Conservation (phyloP, 768 basidiomycete species). For the Tulasnella sp. region DNA sequence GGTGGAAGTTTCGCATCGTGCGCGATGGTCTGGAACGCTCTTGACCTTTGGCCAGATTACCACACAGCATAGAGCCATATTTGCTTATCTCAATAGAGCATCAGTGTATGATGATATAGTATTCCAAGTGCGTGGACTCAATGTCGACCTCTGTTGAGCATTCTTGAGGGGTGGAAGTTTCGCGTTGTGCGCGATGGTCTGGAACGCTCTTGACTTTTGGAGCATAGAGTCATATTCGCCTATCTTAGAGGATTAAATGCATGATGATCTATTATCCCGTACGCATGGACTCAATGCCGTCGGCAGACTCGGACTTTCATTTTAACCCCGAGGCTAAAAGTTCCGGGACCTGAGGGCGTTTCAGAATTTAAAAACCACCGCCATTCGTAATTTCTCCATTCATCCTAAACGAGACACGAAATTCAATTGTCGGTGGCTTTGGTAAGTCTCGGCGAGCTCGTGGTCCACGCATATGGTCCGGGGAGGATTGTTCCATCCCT, state of each 20-base stretch:
- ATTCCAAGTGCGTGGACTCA: no score
- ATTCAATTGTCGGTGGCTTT: neutral
- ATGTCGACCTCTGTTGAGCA: no score
- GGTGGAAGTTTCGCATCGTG: neutral
- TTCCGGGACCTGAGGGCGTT: neutral
- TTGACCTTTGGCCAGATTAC: no score
- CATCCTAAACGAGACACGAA: neutral
- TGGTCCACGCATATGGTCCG: no score
- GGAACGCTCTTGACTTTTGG: neutral
- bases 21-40: neutral
- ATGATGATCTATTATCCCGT: neutral
- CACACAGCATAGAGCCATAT: no score
- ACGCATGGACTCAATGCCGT: neutral
- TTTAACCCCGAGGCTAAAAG: neutral
- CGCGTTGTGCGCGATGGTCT: neutral
- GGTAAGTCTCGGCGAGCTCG: no score
- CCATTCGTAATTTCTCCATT: neutral
- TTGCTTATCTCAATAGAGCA: no score
- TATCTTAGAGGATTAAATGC: neutral
- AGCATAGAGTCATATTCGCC: no score
- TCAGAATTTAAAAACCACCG: neutral
- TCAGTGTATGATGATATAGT: neutral
- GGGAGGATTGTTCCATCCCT: no score
- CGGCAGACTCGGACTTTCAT: neutral
- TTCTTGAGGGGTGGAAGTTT: neutral